Conservation (phyloP, 345 rosid species). For the Salix arbutifolia region DNA sequence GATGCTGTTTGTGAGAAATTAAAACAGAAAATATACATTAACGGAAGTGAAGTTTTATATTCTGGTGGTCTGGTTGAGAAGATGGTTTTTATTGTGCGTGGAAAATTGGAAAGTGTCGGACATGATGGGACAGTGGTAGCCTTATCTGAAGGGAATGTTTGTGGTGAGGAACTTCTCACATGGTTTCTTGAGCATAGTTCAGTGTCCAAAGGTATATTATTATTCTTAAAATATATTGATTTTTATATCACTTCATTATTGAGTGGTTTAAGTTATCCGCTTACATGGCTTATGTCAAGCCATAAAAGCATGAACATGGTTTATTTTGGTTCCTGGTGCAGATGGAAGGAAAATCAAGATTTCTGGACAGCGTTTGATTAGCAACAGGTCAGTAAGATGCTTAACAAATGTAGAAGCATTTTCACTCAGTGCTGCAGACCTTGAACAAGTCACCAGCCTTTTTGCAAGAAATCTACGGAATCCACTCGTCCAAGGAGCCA, state of each 20-base stretch:
- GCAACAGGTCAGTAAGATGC: constrained; percentile 63
- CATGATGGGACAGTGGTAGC: constrained; percentile 42
- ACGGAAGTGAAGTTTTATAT: constrained; percentile 54
- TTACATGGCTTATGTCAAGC: not conserved
- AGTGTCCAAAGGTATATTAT: constrained; percentile 44
- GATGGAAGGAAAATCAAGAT: constrained; percentile 51
- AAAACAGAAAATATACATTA: constrained; percentile 62
- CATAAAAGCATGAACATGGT: not conserved
- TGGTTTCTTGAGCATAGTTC: constrained; percentile 88
- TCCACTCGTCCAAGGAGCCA: constrained; percentile 77
- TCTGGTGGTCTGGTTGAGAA: constrained; percentile 59
- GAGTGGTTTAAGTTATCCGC: not conserved
- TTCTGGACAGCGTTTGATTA: constrained; percentile 40
- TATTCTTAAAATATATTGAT: not conserved
- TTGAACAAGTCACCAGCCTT: constrained; percentile 74
- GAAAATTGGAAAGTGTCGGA: constrained; percentile 65
- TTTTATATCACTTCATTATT: not conserved
- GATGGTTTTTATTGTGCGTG: constrained; percentile 86
- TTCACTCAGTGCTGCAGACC: constrained; percentile 68
- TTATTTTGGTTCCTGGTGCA: constrained; percentile 10
- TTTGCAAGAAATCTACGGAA: constrained; percentile 58
- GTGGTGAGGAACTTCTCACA: constrained; percentile 87
- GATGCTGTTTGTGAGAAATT: constrained; percentile 74
- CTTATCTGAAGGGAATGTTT: constrained; percentile 67
- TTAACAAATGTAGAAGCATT: constrained; percentile 81